phyloP scores from a whole-genome alignment of 306 rosid species.

The Begonia peltatifolia region DNA sequence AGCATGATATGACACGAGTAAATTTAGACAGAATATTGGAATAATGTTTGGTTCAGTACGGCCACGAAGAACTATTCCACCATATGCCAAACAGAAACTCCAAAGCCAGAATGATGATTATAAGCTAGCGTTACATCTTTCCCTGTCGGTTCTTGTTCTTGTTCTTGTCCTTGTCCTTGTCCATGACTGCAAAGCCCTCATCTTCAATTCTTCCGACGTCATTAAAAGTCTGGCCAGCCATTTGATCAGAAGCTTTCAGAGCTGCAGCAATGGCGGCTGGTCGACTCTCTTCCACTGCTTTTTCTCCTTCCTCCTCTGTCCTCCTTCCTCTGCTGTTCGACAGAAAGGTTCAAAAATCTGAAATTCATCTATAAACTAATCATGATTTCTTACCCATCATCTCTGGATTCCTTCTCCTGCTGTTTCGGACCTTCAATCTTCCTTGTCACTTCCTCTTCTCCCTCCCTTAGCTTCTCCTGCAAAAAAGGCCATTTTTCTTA shows the following conservation, averaged over 20 bases:
- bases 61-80: no score
- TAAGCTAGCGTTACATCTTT: slow-evolving; percentile 21
- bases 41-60: no score
- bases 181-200: slow-evolving; percentile 17
- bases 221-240: slow-evolving; percentile 32
- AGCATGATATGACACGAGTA: no score
- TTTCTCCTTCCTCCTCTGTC: slow-evolving; percentile 15
- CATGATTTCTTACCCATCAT: not conserved
- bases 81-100: no score
- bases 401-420: slow-evolving; percentile 9
- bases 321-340: not conserved
- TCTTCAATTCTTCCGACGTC: slow-evolving; percentile 30
- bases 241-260: slow-evolving; percentile 26
- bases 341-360: not conserved
- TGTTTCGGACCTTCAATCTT: slow-evolving; percentile 32
- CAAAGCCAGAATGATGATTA: no score
- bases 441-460: slow-evolving; percentile 29
- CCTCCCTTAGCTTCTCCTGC: slow-evolving; percentile 43
- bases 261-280: slow-evolving; percentile 36
- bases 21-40: no score
- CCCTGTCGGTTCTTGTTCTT: slow-evolving; percentile 29
- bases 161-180: slow-evolving; percentile 12
- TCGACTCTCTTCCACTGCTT: slow-evolving; percentile 25
- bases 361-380: slow-evolving; percentile 2
- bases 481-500: not conserved